Conservation (phyloP, 1,139 yeast species). For the Nematodospora anomalae region DNA sequence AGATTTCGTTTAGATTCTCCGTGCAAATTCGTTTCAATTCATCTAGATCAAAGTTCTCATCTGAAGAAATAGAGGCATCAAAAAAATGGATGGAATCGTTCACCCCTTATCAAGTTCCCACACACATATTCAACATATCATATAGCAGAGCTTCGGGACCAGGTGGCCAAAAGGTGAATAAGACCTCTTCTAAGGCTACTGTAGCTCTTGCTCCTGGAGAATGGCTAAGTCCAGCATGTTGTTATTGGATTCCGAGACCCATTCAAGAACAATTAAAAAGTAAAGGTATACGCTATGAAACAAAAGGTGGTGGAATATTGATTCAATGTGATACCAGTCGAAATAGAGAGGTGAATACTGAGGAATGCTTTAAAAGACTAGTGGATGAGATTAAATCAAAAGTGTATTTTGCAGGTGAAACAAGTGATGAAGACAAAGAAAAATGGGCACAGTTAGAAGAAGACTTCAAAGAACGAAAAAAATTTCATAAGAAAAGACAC, state of each 20-base stretch:
- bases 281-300: conserved; percentile 52
- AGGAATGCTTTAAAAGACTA: conserved; percentile 61
- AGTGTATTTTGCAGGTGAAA: conserved; percentile 52
- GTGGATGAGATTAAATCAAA: conserved; percentile 49
- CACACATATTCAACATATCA: conserved; percentile 47
- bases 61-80: conserved; percentile 31
- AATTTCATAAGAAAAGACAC: conserved; percentile 50
- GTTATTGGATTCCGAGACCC: conserved; percentile 63
- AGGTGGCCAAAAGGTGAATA: conserved; percentile 95
- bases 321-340: conserved; percentile 64
- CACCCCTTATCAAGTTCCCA: conserved; percentile 44
- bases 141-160: conserved; percentile 85
- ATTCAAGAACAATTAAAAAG: conserved; percentile 45
- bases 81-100: conserved; percentile 47
- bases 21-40: neutral
- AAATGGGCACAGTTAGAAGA: conserved; percentile 57
- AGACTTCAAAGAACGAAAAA: conserved; percentile 48
- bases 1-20: neutral
- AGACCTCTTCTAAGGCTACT: conserved; percentile 78
- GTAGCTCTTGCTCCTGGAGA: conserved; percentile 47
- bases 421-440: conserved; percentile 44
- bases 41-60: neutral
- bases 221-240: conserved; percentile 47
- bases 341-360: conserved; percentile 57
- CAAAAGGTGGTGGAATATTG: conserved; percentile 56